Evolutionary conservation across 352 stramenopile species (phyloP).

Genomic region (Pythium dissotocum): DNA sequence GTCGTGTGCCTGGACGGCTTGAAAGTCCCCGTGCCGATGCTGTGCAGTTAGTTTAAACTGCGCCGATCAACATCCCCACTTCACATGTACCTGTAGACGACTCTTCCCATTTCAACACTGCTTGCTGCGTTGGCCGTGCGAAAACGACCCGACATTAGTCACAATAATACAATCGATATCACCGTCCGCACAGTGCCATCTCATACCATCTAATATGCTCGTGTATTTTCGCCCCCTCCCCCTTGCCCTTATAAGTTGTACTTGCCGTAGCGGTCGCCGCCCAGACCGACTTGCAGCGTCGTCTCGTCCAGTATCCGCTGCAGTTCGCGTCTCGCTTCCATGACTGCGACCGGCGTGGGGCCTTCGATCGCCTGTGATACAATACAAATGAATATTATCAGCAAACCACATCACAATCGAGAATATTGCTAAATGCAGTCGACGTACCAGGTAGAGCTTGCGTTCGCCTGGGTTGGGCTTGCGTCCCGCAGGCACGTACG

Average conservation of each 20-base stretch:
- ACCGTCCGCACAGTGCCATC: not conserved
- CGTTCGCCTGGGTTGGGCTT: constrained; percentile 84
- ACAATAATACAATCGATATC: not conserved
- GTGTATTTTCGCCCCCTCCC: constrained; percentile 14
- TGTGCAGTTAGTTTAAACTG: not conserved
- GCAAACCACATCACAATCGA: not conserved
- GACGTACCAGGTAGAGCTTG: constrained; percentile 87
- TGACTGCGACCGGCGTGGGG: constrained; percentile 63
- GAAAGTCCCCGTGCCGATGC: constrained; percentile 19
- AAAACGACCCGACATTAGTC: not conserved
- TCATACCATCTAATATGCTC: constrained; percentile 15
- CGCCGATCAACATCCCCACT: not conserved
- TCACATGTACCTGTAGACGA: not conserved
- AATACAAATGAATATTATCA: not conserved
- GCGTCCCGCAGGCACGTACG: constrained; percentile 82
- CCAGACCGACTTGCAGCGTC: constrained; percentile 85
- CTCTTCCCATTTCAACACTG: not conserved
- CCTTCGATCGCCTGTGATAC: constrained; percentile 75
- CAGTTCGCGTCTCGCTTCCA: constrained; percentile 78
- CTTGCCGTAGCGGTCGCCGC: constrained; percentile 87
- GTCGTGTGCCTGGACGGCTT: constrained; percentile 81
- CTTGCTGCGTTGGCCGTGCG: not conserved
- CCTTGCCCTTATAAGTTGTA: constrained; percentile 75
- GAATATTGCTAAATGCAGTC: not conserved
- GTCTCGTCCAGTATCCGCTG: constrained; percentile 90